phyloP scores from a whole-genome alignment of 176 grass and related monocot genomes.

The Aegilops sharonensis region DNA sequence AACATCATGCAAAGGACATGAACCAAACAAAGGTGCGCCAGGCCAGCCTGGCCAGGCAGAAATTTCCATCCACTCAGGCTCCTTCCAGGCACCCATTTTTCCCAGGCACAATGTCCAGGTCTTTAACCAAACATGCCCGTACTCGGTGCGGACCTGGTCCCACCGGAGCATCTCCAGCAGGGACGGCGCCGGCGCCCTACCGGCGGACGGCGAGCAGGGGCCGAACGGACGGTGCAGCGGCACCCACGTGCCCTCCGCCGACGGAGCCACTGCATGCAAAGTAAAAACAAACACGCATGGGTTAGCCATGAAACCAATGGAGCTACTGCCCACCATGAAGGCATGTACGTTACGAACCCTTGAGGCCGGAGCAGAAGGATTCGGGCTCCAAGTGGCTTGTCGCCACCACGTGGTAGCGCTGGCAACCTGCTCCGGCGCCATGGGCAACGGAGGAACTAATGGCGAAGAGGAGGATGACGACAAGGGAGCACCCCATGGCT shows the following conservation, averaged over 20 bases:
- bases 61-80: too few relatives aligned
- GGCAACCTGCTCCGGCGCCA: neutral
- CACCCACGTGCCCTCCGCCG: neutral
- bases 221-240: neutral
- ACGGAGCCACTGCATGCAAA: neutral
- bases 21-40: too few relatives aligned
- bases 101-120: too few relatives aligned
- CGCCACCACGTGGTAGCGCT: conserved; percentile 7
- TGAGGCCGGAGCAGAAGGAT: conserved; percentile 29
- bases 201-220: neutral
- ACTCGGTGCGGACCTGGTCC: conserved; percentile 10
- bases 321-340: too few relatives aligned
- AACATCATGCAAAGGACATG: too few relatives aligned
- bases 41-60: too few relatives aligned
- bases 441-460: neutral
- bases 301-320: too few relatives aligned
- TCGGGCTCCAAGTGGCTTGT: neutral
- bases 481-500: neutral
- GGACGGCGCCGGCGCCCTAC: neutral
- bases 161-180: neutral
- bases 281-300: neutral
- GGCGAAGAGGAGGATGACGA: neutral
- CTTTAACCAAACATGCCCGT: too few relatives aligned
- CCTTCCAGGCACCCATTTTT: too few relatives aligned
- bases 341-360: neutral